phyloP scores from a whole-genome alignment of 169 alveolate genomes.

The Perkinsus marinus region DNA sequence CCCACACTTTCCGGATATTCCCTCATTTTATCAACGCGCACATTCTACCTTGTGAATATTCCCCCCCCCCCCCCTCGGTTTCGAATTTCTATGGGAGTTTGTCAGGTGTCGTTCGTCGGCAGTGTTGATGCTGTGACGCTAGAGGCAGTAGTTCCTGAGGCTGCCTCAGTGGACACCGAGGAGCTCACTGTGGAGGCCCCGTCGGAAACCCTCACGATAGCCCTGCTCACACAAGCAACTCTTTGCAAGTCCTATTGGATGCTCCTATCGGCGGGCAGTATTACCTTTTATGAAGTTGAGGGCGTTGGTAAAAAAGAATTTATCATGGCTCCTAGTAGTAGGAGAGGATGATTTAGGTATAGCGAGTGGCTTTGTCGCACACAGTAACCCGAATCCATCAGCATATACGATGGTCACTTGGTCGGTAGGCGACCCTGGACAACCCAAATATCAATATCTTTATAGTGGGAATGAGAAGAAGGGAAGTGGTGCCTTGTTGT shows the following conservation, averaged over 20 bases:
- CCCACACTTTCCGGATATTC: too few relatives aligned
- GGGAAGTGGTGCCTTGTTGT: too few relatives aligned
- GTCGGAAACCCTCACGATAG: not conserved
- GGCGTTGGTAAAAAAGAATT: not conserved
- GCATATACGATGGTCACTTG: not conserved
- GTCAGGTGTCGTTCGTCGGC: not conserved
- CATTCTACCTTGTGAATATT: too few relatives aligned
- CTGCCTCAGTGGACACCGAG: not conserved
- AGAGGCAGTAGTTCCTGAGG: not conserved
- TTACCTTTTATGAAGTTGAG: not conserved
- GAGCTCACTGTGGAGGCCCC: not conserved
- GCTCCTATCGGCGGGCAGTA: not conserved
- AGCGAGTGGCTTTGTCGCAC: not conserved
- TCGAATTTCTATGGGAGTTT: too few relatives aligned
- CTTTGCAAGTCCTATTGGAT: not conserved
- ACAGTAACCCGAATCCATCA: not conserved
- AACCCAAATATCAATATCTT: not conserved
- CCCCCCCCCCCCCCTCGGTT: too few relatives aligned
- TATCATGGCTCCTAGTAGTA: not conserved
- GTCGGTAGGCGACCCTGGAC: not conserved
- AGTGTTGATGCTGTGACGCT: not conserved
- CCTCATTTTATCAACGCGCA: too few relatives aligned
- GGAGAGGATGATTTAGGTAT: not conserved
- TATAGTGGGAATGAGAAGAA: too few relatives aligned
- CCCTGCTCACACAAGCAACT: not conserved